Evolutionary conservation across 2,329 filamentous ascomycete species (phyloP).

Genomic region (Coniochaeta sp.): DNA sequence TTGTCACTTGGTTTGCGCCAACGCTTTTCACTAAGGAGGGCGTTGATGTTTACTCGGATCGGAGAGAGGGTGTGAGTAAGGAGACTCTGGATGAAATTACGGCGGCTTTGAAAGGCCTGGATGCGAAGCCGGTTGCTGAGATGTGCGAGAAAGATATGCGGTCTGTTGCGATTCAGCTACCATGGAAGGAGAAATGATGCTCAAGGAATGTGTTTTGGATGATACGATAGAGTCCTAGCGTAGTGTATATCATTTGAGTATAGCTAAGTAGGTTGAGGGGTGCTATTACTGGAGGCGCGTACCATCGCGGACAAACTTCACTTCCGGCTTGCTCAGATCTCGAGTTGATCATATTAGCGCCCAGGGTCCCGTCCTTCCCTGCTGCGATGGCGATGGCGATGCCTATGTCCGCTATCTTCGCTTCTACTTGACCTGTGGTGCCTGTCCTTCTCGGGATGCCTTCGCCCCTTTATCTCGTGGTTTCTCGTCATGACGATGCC

Average conservation of each 20-base stretch:
- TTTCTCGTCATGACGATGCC: background rate
- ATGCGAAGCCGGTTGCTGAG: slow-evolving; percentile 45
- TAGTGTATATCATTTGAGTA: background rate
- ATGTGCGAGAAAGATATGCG: slow-evolving; percentile 41
- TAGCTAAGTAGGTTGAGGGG: too few relatives aligned
- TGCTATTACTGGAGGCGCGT: too few relatives aligned
- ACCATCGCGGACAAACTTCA: too few relatives aligned
- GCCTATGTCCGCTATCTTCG: background rate
- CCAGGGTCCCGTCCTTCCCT: background rate
- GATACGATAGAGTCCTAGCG: background rate
- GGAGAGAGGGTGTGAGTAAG: slow-evolving; percentile 49
- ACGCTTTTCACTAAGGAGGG: slow-evolving; percentile 79
- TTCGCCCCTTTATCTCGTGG: background rate
- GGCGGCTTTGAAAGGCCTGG: slow-evolving; percentile 42
- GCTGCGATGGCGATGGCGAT: background rate
- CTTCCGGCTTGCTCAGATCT: too few relatives aligned
- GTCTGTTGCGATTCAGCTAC: slow-evolving; percentile 42
- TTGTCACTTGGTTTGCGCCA: slow-evolving; percentile 77
- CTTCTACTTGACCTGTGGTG: background rate
- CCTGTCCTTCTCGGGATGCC: background rate
- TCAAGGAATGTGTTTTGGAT: background rate
- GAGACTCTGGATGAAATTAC: slow-evolving; percentile 50
- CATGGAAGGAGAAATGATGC: slow-evolving; percentile 33
- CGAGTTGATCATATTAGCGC: background rate
- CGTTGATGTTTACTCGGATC: slow-evolving; percentile 67